A percentile compares a stretch with the other conserved stretches of the same genome.
These are phyloP conservation scores for Metarhizium brunneum DNA, from an alignment of 2,329 filamentous ascomycete genomes.

Conservation along the genomic window DNA sequence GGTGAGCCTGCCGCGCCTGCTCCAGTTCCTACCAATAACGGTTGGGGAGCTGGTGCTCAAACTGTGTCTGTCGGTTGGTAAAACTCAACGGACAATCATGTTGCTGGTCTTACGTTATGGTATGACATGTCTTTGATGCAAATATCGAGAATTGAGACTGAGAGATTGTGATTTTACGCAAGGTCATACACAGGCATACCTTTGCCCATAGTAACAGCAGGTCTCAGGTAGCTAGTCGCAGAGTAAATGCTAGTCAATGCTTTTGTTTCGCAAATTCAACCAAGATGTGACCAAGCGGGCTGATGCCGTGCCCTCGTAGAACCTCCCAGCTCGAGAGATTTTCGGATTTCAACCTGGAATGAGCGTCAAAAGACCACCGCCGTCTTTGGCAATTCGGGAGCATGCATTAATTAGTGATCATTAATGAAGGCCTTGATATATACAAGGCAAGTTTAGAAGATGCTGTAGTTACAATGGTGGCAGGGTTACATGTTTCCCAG, in stretches of 20 bases:
- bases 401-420: not conserved
- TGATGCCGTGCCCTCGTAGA: not conserved
- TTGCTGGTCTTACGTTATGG: not conserved
- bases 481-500: constrained; percentile 30
- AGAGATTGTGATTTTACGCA: not conserved
- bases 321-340: not conserved
- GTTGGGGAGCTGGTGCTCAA: not conserved
- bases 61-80: not conserved
- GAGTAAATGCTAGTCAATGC: not conserved
- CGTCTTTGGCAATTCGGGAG: not conserved
- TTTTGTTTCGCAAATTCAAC: not conserved
- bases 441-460: not conserved
- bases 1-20: not conserved
- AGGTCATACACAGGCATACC: too few species aligned
- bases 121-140: not conserved
- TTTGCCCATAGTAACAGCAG: not conserved
- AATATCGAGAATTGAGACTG: not conserved
- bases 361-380: not conserved
- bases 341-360: too few species aligned
- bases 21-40: not conserved
- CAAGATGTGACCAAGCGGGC: not conserved
- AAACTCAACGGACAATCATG: not conserved
- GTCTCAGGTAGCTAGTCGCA: not conserved
- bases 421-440: not conserved
- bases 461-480: not conserved